These are phyloP conservation scores for Nicotiana otophora DNA, from an alignment of 257 asterid species.

Conservation along the genomic window DNA sequence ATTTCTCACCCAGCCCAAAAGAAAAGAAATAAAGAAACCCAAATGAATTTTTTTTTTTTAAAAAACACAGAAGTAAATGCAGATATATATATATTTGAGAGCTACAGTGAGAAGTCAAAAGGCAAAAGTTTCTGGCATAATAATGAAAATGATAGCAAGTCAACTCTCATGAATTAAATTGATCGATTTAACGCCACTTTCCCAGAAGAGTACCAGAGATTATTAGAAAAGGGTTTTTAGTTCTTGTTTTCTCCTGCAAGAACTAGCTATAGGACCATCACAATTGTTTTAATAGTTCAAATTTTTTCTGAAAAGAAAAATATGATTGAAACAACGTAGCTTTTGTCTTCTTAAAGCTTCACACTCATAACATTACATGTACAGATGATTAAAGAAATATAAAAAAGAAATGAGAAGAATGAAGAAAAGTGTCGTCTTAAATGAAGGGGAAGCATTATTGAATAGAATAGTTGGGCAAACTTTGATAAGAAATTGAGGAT, in stretches of 20 bases:
- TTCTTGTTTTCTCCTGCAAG: background rate
- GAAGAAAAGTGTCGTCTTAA: background rate
- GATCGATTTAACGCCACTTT: background rate
- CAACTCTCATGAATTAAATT: background rate
- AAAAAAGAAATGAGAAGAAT: background rate
- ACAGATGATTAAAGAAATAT: background rate
- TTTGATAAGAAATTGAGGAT: background rate
- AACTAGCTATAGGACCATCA: background rate
- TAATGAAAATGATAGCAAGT: background rate
- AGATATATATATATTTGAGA: background rate
- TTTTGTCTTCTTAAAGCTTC: background rate
- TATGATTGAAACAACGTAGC: background rate
- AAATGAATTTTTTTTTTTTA: too few species aligned
- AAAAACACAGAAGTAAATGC: background rate
- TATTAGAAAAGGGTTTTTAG: background rate
- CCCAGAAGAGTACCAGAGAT: background rate
- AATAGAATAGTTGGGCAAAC: background rate
- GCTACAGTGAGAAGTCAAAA: background rate
- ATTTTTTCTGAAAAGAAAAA: background rate
- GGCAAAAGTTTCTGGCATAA: background rate
- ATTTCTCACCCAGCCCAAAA: background rate
- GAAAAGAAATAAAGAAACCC: background rate
- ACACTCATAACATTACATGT: background rate
- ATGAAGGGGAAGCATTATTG: background rate
- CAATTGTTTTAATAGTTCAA: background rate